Conservation (phyloP, 768 basidiomycete genomes). For the Trametes meyenii region DNA sequence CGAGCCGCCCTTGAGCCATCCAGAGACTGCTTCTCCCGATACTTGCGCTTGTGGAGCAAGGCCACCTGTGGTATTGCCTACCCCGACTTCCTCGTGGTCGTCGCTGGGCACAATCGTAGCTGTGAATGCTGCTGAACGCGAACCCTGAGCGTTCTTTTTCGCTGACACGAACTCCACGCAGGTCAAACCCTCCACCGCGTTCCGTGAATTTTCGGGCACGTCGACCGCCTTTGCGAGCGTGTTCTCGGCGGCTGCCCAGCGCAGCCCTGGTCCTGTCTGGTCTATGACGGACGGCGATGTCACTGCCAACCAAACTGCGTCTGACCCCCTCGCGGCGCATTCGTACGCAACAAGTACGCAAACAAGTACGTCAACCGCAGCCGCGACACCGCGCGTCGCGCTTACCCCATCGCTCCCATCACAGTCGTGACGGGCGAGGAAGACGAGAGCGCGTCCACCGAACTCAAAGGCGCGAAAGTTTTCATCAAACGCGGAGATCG, state of each 20-base stretch:
- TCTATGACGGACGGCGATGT: background rate
- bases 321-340: slow-evolving; percentile 26
- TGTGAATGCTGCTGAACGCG: background rate
- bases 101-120: background rate
- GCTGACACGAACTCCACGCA: background rate
- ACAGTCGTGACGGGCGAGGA: slow-evolving; percentile 66
- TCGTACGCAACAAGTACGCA: slow-evolving; percentile 17
- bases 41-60: background rate
- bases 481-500: slow-evolving; percentile 57
- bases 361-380: slow-evolving; percentile 8
- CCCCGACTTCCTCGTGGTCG: background rate
- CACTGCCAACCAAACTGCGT: background rate
- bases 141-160: background rate
- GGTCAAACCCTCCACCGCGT: slow-evolving; percentile 30
- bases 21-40: background rate
- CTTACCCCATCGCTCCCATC: background rate
- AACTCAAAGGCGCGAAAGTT: slow-evolving; percentile 63
- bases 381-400: background rate
- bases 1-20: too few relatives aligned
- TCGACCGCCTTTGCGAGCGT: slow-evolving; percentile 21
- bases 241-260: background rate
- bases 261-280: slow-evolving; percentile 17
- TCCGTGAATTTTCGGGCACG: slow-evolving; percentile 28
- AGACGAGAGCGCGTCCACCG: slow-evolving; percentile 55
- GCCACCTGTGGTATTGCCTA: background rate